phyloP scores from a whole-genome alignment of 2,329 filamentous ascomycete genomes.

The Capronia epimyces region DNA sequence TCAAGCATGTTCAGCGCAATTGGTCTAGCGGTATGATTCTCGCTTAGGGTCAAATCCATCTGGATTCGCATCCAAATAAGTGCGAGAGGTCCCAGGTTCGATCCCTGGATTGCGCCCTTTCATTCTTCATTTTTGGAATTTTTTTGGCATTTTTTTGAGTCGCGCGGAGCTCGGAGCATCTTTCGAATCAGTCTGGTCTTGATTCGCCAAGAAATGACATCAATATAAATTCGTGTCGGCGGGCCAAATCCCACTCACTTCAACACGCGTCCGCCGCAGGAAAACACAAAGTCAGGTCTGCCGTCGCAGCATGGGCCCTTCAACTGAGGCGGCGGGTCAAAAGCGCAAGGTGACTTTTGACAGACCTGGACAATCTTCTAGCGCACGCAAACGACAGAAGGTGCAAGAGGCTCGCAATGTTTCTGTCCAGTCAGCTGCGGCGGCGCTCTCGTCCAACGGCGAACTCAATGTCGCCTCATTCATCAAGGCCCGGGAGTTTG shows the following conservation, averaged over 20 bases:
- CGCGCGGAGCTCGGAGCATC: too few species aligned
- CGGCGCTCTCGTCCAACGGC: slow-evolving; percentile 55
- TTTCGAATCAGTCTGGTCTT: too few species aligned
- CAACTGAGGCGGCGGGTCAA: slow-evolving; percentile 15
- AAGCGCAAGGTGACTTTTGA: slow-evolving; percentile 25
- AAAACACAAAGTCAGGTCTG: background rate
- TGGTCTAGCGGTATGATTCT: too few species aligned
- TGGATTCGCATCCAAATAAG: too few species aligned
- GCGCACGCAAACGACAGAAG: slow-evolving; percentile 37
- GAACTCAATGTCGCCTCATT: slow-evolving; percentile 82
- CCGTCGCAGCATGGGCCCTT: slow-evolving; percentile 6
- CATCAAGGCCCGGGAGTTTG: slow-evolving; percentile 76
- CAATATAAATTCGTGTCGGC: background rate
- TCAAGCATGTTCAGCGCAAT: too few species aligned
- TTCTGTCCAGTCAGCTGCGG: slow-evolving; percentile 41
- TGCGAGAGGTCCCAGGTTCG: too few species aligned
- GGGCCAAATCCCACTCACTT: background rate
- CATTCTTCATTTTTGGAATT: too few species aligned
- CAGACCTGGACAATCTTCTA: slow-evolving; percentile 7
- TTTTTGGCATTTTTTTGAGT: too few species aligned
- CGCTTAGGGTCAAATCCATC: too few species aligned
- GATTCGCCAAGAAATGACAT: background rate
- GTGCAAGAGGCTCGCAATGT: slow-evolving; percentile 44
- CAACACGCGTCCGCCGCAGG: background rate
- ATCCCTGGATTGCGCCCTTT: too few species aligned